phyloP scores from a whole-genome alignment of 345 rosid species.

The Anastatica hierochuntica region DNA sequence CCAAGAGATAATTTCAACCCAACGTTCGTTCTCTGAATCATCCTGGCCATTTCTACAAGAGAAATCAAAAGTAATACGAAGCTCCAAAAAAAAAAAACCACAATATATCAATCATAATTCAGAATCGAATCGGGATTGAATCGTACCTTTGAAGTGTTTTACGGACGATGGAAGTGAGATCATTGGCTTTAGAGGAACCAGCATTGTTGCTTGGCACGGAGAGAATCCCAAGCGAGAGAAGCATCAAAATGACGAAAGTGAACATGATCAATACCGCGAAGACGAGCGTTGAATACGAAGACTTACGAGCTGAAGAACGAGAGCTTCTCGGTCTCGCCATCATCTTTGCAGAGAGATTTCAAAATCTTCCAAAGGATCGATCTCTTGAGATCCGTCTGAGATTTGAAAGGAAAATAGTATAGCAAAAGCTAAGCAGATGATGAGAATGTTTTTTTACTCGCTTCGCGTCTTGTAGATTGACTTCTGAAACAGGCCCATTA shows the following conservation, averaged over 20 bases:
- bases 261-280: conserved; percentile 42
- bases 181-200: conserved; percentile 47
- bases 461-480: too few relatives aligned
- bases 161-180: conserved; percentile 63
- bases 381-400: conserved; percentile 13
- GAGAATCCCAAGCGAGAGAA: conserved; percentile 63
- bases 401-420: too few relatives aligned
- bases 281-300: conserved; percentile 46
- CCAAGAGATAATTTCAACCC: conserved; percentile 92
- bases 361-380: too few relatives aligned
- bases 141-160: conserved; percentile 35
- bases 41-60: conserved; percentile 31
- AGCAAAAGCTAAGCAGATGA: too few relatives aligned
- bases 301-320: conserved; percentile 60
- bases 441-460: too few relatives aligned
- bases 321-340: conserved; percentile 60
- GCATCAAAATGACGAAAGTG: conserved; percentile 57
- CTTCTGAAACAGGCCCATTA: too few relatives aligned
- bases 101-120: too few relatives aligned
- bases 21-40: conserved; percentile 45
- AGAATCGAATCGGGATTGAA: too few relatives aligned
- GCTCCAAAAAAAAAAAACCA: too few relatives aligned
- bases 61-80: not conserved
- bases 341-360: not conserved
- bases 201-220: conserved; percentile 52